Base-by-base conservation (phyloP, 331 rosid species). In the Arachis monticola region DNA sequence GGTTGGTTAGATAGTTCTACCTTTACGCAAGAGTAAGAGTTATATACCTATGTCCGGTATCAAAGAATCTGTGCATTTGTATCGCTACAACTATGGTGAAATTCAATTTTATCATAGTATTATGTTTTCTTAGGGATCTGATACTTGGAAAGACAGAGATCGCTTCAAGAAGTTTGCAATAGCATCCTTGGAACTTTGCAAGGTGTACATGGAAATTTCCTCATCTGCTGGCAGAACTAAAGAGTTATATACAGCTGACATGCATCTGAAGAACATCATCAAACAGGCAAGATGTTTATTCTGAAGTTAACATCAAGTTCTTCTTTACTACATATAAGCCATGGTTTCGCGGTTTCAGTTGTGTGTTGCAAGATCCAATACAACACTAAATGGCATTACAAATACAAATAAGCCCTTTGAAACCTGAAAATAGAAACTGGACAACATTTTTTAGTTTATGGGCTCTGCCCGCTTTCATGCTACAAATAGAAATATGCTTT, bases 131-230 rank as follows among this genome's bases (percentile, higher is more conserved):
- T 71, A 94, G 99, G 97, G 99, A 52, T 92, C 96, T 57, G 97
- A 92, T 80, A 66, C 91, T 48, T 94, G 96, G 97, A 94, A 88
- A 52, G 91, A 92, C 80, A 82, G 56, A 72, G 86, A 77, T 14
- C 92, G 90, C 47, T 94, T 90, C 70, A 82, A 76, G 60, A 94
- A 82, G 86, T 92, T 86, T 58, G 93, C 97, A 42, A 90, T 69
- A 62, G 96, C 97, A n/a, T 92, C 99, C 30, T 71, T 92, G 84
- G 97, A 92, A 81, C 96, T 94, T 57, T 88, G 96, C 91, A 88
- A 80, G 82, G 91, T 94, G 64, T 92, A 94, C 74, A 66, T 83
- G 82, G 91, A 92, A 80, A 86, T 94, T 76, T 87, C 88, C 38
- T 66, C 85, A 32, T 83, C 99, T 56, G 76, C 91, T 17, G 90